Conservation (phyloP, 2,329 filamentous ascomycete species). For the Parastagonospora nodorum region DNA sequence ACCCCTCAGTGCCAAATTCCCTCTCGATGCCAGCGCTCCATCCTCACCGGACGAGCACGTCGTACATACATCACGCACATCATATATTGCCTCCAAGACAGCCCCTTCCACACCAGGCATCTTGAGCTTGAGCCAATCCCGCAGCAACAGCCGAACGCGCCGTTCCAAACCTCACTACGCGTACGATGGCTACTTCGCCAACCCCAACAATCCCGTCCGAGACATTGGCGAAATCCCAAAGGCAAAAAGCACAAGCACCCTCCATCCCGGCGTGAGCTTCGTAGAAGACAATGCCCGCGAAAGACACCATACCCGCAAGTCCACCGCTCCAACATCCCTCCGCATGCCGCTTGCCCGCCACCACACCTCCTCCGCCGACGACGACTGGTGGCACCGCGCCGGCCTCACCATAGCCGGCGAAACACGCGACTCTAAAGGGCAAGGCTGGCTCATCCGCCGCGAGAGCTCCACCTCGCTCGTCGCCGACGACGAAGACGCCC, state of each 20-base stretch:
- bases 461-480: conserved; percentile 62
- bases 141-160: conserved; percentile 32
- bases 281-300: conserved; percentile 16
- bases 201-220: conserved; percentile 24
- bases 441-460: conserved; percentile 63
- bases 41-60: conserved; percentile 37
- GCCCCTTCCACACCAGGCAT: conserved; percentile 57
- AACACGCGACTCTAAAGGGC: conserved; percentile 65
- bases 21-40: conserved; percentile 51
- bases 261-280: conserved; percentile 41
- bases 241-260: conserved; percentile 52
- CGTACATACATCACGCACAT: conserved; percentile 42
- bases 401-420: conserved; percentile 62
- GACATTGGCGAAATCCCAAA: conserved; percentile 49
- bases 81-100: conserved; percentile 56
- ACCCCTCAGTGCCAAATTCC: conserved; percentile 61
- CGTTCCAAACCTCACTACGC: conserved; percentile 38
- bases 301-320: conserved; percentile 37
- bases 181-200: conserved; percentile 41
- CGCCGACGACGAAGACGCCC: conserved; percentile 40
- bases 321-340: conserved; percentile 35
- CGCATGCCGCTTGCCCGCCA: conserved; percentile 30
- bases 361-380: conserved; percentile 39
- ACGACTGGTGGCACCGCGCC: conserved; percentile 65
- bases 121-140: conserved; percentile 48